A percentile compares a stretch with the other conserved stretches of the same genome.
Evolutionary conservation across 2,329 filamentous ascomycete genomes (phyloP).

Genomic region (Thermoascus crustaceus): DNA sequence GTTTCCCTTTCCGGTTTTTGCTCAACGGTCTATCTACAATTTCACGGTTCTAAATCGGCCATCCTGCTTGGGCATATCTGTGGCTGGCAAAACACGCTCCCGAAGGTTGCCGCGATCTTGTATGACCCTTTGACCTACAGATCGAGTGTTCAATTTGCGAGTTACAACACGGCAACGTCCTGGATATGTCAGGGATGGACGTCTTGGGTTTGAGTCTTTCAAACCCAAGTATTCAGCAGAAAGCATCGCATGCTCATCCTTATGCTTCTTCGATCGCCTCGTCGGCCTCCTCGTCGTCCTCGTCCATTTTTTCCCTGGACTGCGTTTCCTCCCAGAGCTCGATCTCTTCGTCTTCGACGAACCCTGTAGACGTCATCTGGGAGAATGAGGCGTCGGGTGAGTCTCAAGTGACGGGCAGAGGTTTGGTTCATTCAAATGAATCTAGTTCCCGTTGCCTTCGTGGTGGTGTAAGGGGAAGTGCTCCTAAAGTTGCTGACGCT

Average conservation of each 20-base stretch:
- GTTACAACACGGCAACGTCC: constrained; percentile 18
- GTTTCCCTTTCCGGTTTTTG: constrained; percentile 24
- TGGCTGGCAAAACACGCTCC: constrained; percentile 1
- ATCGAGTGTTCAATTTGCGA: constrained; percentile 4
- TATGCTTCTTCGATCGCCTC: constrained; percentile 66
- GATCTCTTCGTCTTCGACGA: constrained; percentile 58
- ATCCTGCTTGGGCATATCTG: constrained; percentile 9
- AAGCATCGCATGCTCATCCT: constrained; percentile 40
- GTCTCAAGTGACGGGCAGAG: constrained; percentile 19
- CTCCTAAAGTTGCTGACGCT: constrained; percentile 23
- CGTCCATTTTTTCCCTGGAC: constrained; percentile 70
- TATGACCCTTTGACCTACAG: constrained; percentile 7
- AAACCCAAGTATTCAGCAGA: constrained; percentile 29
- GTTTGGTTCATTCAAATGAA: constrained; percentile 14
- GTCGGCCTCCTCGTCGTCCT: constrained; percentile 66
- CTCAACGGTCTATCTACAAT: constrained; percentile 23
- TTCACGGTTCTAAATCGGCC: constrained; percentile 15
- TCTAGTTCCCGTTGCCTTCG: constrained; percentile 17
- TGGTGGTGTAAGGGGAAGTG: constrained; percentile 19
- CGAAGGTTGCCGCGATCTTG: constrained; percentile 5
- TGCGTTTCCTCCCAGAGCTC: constrained; percentile 58
- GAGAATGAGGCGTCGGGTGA: constrained; percentile 28
- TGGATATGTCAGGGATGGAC: constrained; percentile 39
- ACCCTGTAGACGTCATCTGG: constrained; percentile 48
- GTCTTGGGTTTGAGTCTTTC: constrained; percentile 34